Base-by-base conservation (phyloP, 1,284 basidiomycete genomes). In the Boletus sp. region DNA sequence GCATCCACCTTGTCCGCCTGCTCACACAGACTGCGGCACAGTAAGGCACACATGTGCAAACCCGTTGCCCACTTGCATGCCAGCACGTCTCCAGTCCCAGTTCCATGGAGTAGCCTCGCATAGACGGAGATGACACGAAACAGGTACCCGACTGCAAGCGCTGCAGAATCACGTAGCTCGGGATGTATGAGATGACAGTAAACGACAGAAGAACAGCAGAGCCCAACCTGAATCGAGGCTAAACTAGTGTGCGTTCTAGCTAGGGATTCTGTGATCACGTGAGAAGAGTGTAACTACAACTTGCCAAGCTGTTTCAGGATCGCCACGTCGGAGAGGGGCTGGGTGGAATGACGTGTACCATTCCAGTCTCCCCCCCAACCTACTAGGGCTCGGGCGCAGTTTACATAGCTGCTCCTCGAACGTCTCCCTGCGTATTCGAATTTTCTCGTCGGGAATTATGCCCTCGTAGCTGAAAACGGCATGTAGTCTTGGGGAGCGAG, bases 241-340 rank as follows among this genome's bases (percentile, higher is more conserved):
- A 14, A 53, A 16, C 32, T 8, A n/a, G 26, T 8, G 17, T 23
- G 20, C 25, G 9, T 52, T 23, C 26, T 10, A 22, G 8, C 10
- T 8, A 4, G 8, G 27, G 19, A 12, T 8, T 20, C 29, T 9
- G n/a, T n/a, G n/a, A n/a, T n/a, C n/a, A 10, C 9, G 16, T 22
- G 32, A 38, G 32, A 59, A 44, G 14, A 58, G 57, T 5, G 5
- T 25, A 4, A 40, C 30, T 8, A 62, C 48, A 29, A 29, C 51
- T 1, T 34, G 6, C 59, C 57, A 60, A 41, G 59, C 59, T n/a
- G 9, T 30, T 1, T 46, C 35, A 14, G n/a, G 5, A 10, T 41
- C 17, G 6, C 22, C 43, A 3, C 0, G 2, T 32, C 2, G 8
- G 26, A 61, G 44, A 16, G 48, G 41, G 0, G 35, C 4, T 1